Percentiles rank a stretch among this genome's conserved stretches.
Evolutionary conservation across 257 asterid genomes (phyloP).

Genomic region (Solanum pimpinellifolium): DNA sequence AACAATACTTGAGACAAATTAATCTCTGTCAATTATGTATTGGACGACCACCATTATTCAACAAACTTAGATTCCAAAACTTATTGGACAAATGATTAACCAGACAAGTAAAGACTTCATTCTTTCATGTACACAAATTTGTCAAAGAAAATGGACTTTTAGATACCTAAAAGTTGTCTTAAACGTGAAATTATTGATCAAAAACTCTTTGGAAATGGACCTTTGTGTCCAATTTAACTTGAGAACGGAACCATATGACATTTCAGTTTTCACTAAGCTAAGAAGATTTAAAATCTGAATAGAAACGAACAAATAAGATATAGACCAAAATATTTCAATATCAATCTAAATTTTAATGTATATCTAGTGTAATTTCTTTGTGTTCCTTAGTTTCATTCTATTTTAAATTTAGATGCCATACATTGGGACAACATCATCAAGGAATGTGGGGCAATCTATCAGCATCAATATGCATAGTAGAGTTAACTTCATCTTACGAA

Average conservation of each 20-base stretch:
- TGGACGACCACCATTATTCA: background rate
- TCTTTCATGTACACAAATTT: background rate
- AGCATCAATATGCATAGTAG: background rate
- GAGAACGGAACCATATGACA: background rate
- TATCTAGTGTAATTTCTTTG: background rate
- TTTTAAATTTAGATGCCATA: background rate
- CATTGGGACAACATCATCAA: background rate
- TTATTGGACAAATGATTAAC: background rate
- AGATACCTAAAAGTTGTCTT: no score
- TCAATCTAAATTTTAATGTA: background rate
- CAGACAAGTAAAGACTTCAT: background rate
- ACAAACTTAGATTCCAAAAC: background rate
- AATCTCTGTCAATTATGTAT: background rate
- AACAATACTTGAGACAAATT: conserved; percentile 10
- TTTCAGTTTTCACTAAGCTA: background rate
- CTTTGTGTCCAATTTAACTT: background rate
- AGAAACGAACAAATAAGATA: background rate
- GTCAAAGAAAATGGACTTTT: background rate
- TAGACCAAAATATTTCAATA: background rate
- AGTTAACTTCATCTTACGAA: background rate
- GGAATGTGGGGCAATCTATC: background rate
- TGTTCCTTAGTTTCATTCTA: background rate
- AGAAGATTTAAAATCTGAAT: background rate
- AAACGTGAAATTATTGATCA: no score
- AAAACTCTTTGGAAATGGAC: no score